Evolutionary conservation across 2,329 filamentous ascomycete genomes (phyloP).

Genomic region (Hypoxylon sp.): DNA sequence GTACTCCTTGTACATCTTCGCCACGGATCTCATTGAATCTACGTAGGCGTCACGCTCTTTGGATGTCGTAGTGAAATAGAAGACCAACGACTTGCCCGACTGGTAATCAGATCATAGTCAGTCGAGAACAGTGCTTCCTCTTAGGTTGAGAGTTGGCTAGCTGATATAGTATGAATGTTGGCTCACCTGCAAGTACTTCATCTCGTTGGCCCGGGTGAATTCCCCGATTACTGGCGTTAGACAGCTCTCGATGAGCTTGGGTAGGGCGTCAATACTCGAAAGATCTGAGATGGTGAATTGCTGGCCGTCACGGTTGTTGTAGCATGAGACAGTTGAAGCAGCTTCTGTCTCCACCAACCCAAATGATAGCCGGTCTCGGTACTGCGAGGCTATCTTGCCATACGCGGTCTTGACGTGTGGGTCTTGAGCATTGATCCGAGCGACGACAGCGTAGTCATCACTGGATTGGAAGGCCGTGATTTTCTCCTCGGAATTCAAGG

Average conservation of each 20-base stretch:
- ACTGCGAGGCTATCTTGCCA: conserved; percentile 51
- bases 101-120: conserved; percentile 29
- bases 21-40: conserved; percentile 55
- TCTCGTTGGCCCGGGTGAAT: conserved; percentile 60
- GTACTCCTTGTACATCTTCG: conserved; percentile 61
- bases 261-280: conserved; percentile 51
- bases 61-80: conserved; percentile 52
- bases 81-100: conserved; percentile 56
- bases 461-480: conserved; percentile 51
- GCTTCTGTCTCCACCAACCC: conserved; percentile 48
- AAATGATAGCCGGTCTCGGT: conserved; percentile 59
- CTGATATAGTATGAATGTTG: not conserved
- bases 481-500: conserved; percentile 40
- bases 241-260: conserved; percentile 56
- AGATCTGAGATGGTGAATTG: conserved; percentile 53
- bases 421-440: conserved; percentile 52
- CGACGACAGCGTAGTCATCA: conserved; percentile 60
- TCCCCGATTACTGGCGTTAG: conserved; percentile 58
- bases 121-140: not conserved
- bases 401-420: conserved; percentile 51
- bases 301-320: conserved; percentile 57
- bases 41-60: conserved; percentile 54
- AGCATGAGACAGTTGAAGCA: conserved; percentile 52
- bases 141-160: not conserved
- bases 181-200: conserved; percentile 56